Evolutionary conservation across 108 stramenopile genomes (phyloP).

Genomic region (Pseudonitzschia delicatissima): DNA sequence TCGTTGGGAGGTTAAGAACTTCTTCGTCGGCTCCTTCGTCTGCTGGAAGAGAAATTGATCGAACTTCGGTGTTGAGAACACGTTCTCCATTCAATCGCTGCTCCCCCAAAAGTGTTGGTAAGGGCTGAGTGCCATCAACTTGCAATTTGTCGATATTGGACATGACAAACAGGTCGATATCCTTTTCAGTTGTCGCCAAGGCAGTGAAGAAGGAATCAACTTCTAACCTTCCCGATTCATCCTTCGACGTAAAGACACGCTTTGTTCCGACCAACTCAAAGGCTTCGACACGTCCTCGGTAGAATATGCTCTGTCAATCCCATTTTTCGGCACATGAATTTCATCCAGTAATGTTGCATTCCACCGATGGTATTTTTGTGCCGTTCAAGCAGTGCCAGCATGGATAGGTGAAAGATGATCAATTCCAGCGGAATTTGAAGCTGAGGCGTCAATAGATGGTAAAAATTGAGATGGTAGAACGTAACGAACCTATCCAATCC

Average conservation of each 20-base stretch:
- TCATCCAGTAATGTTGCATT: slow-evolving; percentile 77
- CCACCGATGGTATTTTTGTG: slow-evolving; percentile 81
- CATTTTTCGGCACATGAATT: slow-evolving; percentile 47
- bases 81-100: slow-evolving; percentile 48
- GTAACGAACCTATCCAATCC: slow-evolving; percentile 43
- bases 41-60: slow-evolving; percentile 32
- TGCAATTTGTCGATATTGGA: slow-evolving; percentile 17
- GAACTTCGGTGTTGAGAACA: slow-evolving; percentile 19
- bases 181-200: slow-evolving; percentile 41
- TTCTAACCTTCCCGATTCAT: slow-evolving; percentile 15
- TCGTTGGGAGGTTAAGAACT: slow-evolving; percentile 43
- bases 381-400: slow-evolving; percentile 86
- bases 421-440: slow-evolving; percentile 93
- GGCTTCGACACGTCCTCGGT: slow-evolving; percentile 51
- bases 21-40: neutral
- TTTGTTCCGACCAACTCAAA: slow-evolving; percentile 54
- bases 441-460: slow-evolving; percentile 76
- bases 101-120: slow-evolving; percentile 22
- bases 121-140: neutral
- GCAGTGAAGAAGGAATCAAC: slow-evolving; percentile 65
- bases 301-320: slow-evolving; percentile 63
- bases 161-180: slow-evolving; percentile 27
- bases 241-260: slow-evolving; percentile 35
- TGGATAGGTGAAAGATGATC: slow-evolving; percentile 86
- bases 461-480: slow-evolving; percentile 70